phyloP scores from a whole-genome alignment of 2,329 filamentous ascomycete species.

The Cytospora chrysosperma region DNA sequence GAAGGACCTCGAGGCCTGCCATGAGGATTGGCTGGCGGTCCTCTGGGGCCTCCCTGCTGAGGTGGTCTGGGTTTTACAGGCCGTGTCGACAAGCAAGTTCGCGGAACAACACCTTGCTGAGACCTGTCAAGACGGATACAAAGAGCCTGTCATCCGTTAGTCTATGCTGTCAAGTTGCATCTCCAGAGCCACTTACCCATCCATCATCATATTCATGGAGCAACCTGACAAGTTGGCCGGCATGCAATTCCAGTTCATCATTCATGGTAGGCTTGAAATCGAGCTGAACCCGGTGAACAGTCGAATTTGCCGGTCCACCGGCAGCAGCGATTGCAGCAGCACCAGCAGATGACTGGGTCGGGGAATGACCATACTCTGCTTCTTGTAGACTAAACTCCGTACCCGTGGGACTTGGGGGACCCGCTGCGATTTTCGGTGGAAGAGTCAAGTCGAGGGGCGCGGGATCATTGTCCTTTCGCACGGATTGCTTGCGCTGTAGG shows the following conservation, averaged over 20 bases:
- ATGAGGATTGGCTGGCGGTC: conserved; percentile 53
- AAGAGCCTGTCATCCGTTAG: conserved; percentile 61
- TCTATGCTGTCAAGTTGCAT: background rate
- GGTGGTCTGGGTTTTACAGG: conserved; percentile 80
- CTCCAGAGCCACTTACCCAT: conserved; percentile 66
- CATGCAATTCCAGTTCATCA: conserved; percentile 80
- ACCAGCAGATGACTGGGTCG: conserved; percentile 49
- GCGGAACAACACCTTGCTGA: conserved; percentile 87
- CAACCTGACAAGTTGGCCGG: conserved; percentile 82
- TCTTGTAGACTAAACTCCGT: conserved; percentile 58
- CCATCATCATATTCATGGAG: conserved; percentile 97
- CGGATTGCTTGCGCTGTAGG: conserved; percentile 55
- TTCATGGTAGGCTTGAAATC: conserved; percentile 92
- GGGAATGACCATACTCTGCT: conserved; percentile 45
- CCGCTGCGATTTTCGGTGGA: conserved; percentile 33
- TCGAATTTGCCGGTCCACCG: conserved; percentile 55
- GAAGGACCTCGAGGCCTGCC: conserved; percentile 36
- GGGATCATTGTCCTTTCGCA: conserved; percentile 49
- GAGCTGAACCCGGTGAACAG: conserved; percentile 89
- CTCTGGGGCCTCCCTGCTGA: conserved; percentile 47
- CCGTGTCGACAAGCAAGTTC: conserved; percentile 88
- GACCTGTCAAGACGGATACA: conserved; percentile 89
- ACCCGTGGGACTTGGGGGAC: conserved; percentile 59
- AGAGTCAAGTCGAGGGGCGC: conserved; percentile 56
- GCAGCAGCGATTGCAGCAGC: conserved; percentile 62